Conservation (phyloP, 2,329 filamentous ascomycete species). For the Lecanoromycetidae sp. region DNA sequence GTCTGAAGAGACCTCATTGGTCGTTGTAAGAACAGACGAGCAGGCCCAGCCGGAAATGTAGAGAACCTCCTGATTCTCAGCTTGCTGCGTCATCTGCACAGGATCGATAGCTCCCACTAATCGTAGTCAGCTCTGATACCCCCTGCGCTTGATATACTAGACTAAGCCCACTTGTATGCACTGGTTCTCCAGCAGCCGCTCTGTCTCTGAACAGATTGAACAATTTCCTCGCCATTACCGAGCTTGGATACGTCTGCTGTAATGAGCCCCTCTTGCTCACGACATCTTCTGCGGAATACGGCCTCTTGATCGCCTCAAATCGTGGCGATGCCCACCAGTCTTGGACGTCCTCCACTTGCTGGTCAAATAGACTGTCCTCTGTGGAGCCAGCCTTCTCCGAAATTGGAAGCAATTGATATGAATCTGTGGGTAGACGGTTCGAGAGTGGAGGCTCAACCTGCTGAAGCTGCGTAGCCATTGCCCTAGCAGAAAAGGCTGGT, state of each 20-base stretch:
- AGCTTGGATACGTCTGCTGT: slow-evolving; percentile 80
- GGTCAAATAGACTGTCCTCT: slow-evolving; percentile 75
- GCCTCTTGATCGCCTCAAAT: slow-evolving; percentile 78
- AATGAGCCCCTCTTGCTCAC: slow-evolving; percentile 86
- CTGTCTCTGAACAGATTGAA: slow-evolving; percentile 78
- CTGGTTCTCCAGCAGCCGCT: slow-evolving; percentile 65
- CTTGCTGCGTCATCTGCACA: slow-evolving; percentile 99
- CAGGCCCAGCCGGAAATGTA: slow-evolving; percentile 98
- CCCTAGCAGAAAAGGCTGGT: background rate
- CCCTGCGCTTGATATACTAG: background rate
- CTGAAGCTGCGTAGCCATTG: slow-evolving; percentile 1
- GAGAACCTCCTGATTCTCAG: slow-evolving; percentile 85
- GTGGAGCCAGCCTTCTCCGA: slow-evolving; percentile 62
- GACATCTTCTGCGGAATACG: slow-evolving; percentile 81
- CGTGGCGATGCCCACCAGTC: slow-evolving; percentile 82
- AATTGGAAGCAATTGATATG: slow-evolving; percentile 76
- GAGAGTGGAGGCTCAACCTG: slow-evolving; percentile 49
- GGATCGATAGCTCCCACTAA: slow-evolving; percentile 94
- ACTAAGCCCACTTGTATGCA: slow-evolving; percentile 67
- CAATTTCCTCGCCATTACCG: slow-evolving; percentile 85
- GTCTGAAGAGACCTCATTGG: slow-evolving; percentile 94
- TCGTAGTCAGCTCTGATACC: slow-evolving; percentile 4
- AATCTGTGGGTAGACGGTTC: slow-evolving; percentile 52
- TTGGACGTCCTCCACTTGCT: slow-evolving; percentile 73
- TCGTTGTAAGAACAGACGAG: slow-evolving; percentile 80